Conservation (phyloP, 371 early-diverging fungal species). For the Mortierella sp. region DNA sequence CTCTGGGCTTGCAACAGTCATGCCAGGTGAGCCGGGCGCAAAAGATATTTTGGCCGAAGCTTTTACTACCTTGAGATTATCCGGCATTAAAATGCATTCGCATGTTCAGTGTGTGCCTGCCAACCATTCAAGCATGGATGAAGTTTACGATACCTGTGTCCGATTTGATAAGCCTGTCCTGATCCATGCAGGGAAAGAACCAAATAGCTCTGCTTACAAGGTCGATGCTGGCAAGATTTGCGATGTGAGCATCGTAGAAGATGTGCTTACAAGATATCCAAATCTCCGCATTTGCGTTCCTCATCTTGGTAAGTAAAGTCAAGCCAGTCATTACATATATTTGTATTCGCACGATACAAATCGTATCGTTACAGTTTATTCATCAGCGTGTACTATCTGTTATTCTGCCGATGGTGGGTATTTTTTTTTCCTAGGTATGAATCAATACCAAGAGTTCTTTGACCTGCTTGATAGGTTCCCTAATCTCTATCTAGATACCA, state of each 20-base stretch:
- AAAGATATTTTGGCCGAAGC: slow-evolving; percentile 52
- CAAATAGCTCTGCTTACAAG: slow-evolving; percentile 52
- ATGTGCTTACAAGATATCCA: slow-evolving; percentile 50
- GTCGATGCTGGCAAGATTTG: slow-evolving; percentile 56
- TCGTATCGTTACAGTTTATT: neutral
- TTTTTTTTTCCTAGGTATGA: slow-evolving; percentile 25
- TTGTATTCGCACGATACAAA: neutral
- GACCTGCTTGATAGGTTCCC: slow-evolving; percentile 47
- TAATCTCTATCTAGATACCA: slow-evolving; percentile 59
- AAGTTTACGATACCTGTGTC: slow-evolving; percentile 53
- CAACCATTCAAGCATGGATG: slow-evolving; percentile 56
- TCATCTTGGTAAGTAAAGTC: slow-evolving; percentile 50
- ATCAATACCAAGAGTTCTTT: slow-evolving; percentile 56
- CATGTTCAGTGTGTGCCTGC: slow-evolving; percentile 56
- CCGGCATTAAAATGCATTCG: slow-evolving; percentile 58
- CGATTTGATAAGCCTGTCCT: slow-evolving; percentile 43
- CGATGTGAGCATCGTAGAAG: slow-evolving; percentile 46
- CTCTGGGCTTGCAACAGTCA: slow-evolving; percentile 57
- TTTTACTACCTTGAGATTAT: slow-evolving; percentile 34
- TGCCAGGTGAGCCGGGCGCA: slow-evolving; percentile 56
- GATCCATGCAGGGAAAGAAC: slow-evolving; percentile 56
- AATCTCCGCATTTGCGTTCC: slow-evolving; percentile 48
- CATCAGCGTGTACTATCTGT: neutral
- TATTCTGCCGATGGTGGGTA: neutral
- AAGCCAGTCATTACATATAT: neutral